Evolutionary conservation across 495 filamentous ascomycete species (phyloP), one percentile per base, ranked within the genome.

Genomic region (Choiromyces venosus): DNA sequence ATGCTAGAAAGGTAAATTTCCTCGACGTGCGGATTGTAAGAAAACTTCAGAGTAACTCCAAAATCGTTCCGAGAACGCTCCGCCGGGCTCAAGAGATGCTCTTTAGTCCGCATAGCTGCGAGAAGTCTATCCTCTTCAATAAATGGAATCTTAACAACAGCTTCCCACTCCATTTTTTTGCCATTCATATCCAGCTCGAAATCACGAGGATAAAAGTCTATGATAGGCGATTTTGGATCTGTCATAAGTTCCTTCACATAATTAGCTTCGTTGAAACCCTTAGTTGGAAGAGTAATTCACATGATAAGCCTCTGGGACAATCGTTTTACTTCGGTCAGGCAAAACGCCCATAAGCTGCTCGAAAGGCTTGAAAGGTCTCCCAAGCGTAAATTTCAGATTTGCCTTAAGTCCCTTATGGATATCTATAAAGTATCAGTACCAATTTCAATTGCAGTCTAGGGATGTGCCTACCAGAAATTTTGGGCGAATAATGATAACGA

Each of bases 111-210:
- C 88, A 99, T 95, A 16, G 94, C 96, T 42, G 85, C 84, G 46
- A 99, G 85, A 25, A 99, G 84, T 4, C 96, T 87, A 68, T 87
- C 86, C 81, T 98, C 94, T 39, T 98, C 93, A 77, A 99, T 99
- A 83, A 99, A 99, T 0, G 96, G 96, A 75, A 99, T 98, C 83
- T 97, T 97, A 69, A 98, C 93, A 52, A 99, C 94, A 39, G 95
- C 96, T 79, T 99, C 96, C 96, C 96, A 99, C 76, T 98, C 96
- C 93, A 96, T 96, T 85, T 97, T 99, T 86, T 99, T 99, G 71
- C 96, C 96, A 78, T 98, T 97, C 94, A 98, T 97, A 80, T 99
- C 96, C 29, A 99, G 87, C 76, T 97, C 93, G 76, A 99, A 99
- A 75, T 98, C 94, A 72, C 94, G 88, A 37, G 96, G 96, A 80